Base-by-base conservation (phyloP, 306 rosid species). In the Castanospermum australe region DNA sequence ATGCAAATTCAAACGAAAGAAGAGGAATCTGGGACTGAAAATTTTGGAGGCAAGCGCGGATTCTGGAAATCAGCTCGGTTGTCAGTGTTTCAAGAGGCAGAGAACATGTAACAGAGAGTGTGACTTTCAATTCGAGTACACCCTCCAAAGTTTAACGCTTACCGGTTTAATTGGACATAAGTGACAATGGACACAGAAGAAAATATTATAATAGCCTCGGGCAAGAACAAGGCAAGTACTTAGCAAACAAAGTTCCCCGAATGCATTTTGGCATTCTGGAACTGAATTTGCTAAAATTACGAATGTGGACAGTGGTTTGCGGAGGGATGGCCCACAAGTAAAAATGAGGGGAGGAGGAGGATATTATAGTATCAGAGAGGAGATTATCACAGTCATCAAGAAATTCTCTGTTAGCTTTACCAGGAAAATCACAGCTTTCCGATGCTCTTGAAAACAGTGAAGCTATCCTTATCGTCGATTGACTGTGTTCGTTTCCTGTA, bases 361-460 rank as follows among this genome's bases (percentile, higher is more conserved):
- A 10, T 4, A 75, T 13, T 39, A 6, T 57, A 30, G 13, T 25
- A 36, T 39, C 73, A 55, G 45, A 38, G 77, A 51, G 44, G 41
- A 82, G 61, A 80, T 82, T 83, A 75, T 68, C 84, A 74, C 88
- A 66, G 78, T 79, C 75, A 85, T 21, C 79, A 61, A 87, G 83
- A 87, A 87, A 75, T 82, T 78, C 75, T 4, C 72, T 64, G 45
- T 55, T 17, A 56, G 84, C 83, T 70, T 84, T 84, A 76, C 84
- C 77, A 67, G 73, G 57, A 73, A 84, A 84, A 61, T 71, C 60
- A 85, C 63, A 4, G 90, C 21, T 77, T 80, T 71, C 71, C 63
- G 78, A 85, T 62, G 84, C 81, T 42, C 88, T 86, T 66, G 74
- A 82, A 71, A 84, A 84, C 62, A 80, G 84, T 38, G 62, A 55